Evolutionary conservation across 352 stramenopile species (phyloP).

Genomic region (Phytophthora capsici): DNA sequence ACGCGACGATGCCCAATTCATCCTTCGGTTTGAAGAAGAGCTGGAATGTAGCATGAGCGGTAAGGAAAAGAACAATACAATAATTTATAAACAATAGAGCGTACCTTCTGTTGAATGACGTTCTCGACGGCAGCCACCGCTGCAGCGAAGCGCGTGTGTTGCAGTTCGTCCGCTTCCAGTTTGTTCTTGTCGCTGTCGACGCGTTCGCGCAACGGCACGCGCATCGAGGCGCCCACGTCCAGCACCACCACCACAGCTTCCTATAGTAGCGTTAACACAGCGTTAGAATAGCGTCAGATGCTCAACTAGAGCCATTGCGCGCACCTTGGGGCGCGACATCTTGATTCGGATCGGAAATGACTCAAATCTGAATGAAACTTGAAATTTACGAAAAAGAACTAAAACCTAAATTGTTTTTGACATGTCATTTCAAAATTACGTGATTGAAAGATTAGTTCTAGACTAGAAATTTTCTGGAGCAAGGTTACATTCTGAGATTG

Average conservation of each 20-base stretch:
- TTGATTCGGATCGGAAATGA: too few relatives aligned
- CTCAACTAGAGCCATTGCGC: neutral
- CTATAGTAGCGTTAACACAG: slow-evolving; percentile 25
- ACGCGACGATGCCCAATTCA: slow-evolving; percentile 80
- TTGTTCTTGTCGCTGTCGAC: slow-evolving; percentile 17
- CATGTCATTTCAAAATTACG: too few relatives aligned
- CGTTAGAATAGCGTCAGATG: neutral
- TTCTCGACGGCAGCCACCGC: slow-evolving; percentile 63
- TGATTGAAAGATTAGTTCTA: too few relatives aligned
- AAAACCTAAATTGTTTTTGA: too few relatives aligned
- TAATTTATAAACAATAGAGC: neutral
- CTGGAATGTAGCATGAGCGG: slow-evolving; percentile 23
- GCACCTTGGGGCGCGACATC: slow-evolving; percentile 42
- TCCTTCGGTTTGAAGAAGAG: slow-evolving; percentile 85
- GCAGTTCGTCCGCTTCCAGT: slow-evolving; percentile 22
- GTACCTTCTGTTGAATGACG: slow-evolving; percentile 73
- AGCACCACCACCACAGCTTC: slow-evolving; percentile 75
- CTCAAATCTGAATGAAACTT: too few relatives aligned
- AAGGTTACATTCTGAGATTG: too few relatives aligned
- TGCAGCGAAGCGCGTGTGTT: slow-evolving; percentile 65
- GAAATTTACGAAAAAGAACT: too few relatives aligned
- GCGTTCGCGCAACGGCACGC: slow-evolving; percentile 54
- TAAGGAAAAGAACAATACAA: neutral
- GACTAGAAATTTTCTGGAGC: too few relatives aligned
- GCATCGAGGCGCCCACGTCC: slow-evolving; percentile 74